Evolutionary conservation across 768 basidiomycete genomes (phyloP).

Genomic region (Paxillus rubicundulus): DNA sequence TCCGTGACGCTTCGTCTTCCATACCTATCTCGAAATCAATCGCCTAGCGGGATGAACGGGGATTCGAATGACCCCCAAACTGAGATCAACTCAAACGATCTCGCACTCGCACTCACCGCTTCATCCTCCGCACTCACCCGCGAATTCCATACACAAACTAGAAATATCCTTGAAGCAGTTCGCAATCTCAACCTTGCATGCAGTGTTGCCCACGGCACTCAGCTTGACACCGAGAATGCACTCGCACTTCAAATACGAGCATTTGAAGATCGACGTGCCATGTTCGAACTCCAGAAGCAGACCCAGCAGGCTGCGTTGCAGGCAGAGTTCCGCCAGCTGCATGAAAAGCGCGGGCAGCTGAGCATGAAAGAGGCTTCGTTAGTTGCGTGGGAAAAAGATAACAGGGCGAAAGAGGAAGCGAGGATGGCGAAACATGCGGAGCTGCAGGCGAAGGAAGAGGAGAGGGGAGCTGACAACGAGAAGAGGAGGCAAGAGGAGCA

Average conservation of each 20-base stretch:
- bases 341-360: constrained; percentile 17
- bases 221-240: constrained; percentile 14
- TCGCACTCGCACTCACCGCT: background rate
- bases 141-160: constrained; percentile 10
- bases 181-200: constrained; percentile 12
- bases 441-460: constrained; percentile 28
- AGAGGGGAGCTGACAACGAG: constrained; percentile 15
- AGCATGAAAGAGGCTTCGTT: constrained; percentile 17
- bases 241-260: constrained; percentile 8
- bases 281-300: constrained; percentile 20
- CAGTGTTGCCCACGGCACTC: constrained; percentile 8
- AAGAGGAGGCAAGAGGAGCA: constrained; percentile 14
- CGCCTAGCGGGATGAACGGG: background rate
- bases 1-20: constrained; percentile 9
- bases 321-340: constrained; percentile 19
- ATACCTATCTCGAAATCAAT: constrained; percentile 4
- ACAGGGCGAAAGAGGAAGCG: constrained; percentile 24
- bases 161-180: constrained; percentile 9
- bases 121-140: constrained; percentile 3
- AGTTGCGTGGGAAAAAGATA: constrained; percentile 22
- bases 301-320: constrained; percentile 18
- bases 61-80: background rate
- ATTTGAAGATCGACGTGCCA: constrained; percentile 20
- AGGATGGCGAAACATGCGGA: constrained; percentile 14
- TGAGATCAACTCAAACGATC: background rate